phyloP scores from a whole-genome alignment of 495 filamentous ascomycete genomes.

The Neohortaea acidophila region DNA sequence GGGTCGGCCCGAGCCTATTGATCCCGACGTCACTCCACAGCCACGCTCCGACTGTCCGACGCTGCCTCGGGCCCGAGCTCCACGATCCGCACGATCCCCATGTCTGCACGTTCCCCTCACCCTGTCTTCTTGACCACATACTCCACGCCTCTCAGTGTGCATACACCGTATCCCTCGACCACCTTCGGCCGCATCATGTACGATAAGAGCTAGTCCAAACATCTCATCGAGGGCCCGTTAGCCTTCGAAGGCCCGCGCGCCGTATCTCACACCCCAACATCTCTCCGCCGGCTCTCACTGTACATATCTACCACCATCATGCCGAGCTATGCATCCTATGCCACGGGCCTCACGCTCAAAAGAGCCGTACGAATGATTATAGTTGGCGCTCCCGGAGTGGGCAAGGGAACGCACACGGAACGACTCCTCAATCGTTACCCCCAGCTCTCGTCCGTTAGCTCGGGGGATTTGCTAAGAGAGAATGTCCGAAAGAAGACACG shows the following conservation, averaged over 20 bases:
- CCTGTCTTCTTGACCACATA: no score
- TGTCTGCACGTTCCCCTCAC: no score
- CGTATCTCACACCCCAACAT: background rate
- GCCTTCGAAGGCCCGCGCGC: background rate
- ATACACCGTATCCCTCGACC: no score
- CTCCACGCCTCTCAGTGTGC: no score
- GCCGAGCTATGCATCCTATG: background rate
- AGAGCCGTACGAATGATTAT: slow-evolving; percentile 81
- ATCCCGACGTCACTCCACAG: no score
- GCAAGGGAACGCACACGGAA: slow-evolving; percentile 91
- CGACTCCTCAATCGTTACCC: slow-evolving; percentile 73
- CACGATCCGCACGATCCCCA: no score
- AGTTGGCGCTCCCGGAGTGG: slow-evolving; percentile 82
- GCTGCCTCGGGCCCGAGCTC: no score
- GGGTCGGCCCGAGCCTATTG: no score
- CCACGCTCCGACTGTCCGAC: no score
- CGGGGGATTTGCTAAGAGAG: slow-evolving; percentile 77
- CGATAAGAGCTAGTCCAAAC: slow-evolving; percentile 13
- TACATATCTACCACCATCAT: slow-evolving; percentile 9
- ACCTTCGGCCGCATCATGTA: no score
- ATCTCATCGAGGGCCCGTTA: background rate
- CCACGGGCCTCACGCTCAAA: slow-evolving; percentile 17
- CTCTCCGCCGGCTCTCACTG: background rate
- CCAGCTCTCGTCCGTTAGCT: slow-evolving; percentile 80
- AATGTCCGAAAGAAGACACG: slow-evolving; percentile 73